Evolutionary conservation across 768 basidiomycete species (phyloP), one percentile per base, ranked within the genome.

Genomic region (Xerocomus brunneocitrinus): DNA sequence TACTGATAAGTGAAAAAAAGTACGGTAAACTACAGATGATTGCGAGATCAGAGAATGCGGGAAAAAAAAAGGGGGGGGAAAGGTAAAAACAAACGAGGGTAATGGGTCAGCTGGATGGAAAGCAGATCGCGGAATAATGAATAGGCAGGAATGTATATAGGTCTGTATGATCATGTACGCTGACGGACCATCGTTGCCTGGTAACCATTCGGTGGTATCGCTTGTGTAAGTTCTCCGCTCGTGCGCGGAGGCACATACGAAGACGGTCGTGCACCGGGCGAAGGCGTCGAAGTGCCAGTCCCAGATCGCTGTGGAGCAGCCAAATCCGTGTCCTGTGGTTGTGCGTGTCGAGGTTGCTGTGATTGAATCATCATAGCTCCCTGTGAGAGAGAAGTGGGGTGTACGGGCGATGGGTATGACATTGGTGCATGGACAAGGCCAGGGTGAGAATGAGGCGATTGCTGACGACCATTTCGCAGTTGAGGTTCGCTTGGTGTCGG

Each of bases 21-120:
- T 69, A 74, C 76, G 73, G 73, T 83, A 79, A 77, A 82, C 72
- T 83, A 84, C 82, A 84, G 71, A 78, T 78, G 73, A 73, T 51
- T 79, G 75, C 68, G 71, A 76, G 74, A 72, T 72, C 71, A 65
- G 57, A 63, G 59, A 57, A 67, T 70, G 65, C 58, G 57, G 60
- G 36, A 39, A 19, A 8, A 39, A 56, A 66, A 65, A 62, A n/a
- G n/a, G n/a, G 58, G 58, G 45, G 49, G 22, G 5, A 40, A 40
- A 22, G 50, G 44, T 5, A 35, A 62, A 57, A 48, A 56, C 22
- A 59, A 65, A 68, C 46, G 63, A 65, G 56, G 57, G 65, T 61
- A 54, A 42, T 55, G 39, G 51, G 63, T 66, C 64, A 69, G 63
- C 45, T 50, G 66, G 45, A 50, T 62, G 53, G 44, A 55, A 50